Evolutionary conservation across 2,329 filamentous ascomycete species (phyloP), one percentile per base, ranked within the genome.

Genomic region (Leptographium wingfieldii): DNA sequence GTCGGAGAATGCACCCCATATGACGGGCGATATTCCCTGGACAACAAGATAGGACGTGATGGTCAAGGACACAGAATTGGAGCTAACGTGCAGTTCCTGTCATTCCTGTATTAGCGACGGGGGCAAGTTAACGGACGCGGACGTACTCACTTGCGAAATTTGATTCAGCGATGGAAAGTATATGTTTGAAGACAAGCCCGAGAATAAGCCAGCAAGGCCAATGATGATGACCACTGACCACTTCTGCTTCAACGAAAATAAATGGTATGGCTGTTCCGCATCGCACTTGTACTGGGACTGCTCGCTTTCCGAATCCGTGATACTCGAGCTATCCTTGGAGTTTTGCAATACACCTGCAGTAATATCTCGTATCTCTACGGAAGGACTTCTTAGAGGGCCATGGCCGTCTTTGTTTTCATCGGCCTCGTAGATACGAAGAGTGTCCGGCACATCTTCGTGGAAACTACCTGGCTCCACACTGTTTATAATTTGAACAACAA

Each of bases 1-100:
- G 27, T 58, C 57, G 2, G 57, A 58, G 11, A 58, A 54, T 1
- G 57, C 49, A 11, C 57, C 57, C 57, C 57, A 58, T 43, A 58
- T 33, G 7, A 58, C 57, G 9, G 57, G 57, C 16, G 57, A 54
- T 25, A 58, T 29, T 25, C 57, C 57, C 29, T 58, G 57, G 22
- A 58, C 35, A 11, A 58, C 38, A 10, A 58, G 49, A 12, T 58
- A 58, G 1, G 57, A 58, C 2, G 57, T 58, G 25, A 58, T 58
- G 35, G 57, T 54, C 49, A 58, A 19, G 11, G 48, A 53, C 1
- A 58, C 57, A 1, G 14, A 5, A 19, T 25, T 58, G 16, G 54
- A 31, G 27, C 57, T 58, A 27, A 58, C 38, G 31, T 54, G 22
- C 1, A 58, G 57, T 1, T 58, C 57, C 57, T 58, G 7, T 14